Evolutionary conservation across 352 stramenopile species (phyloP), one percentile per base, ranked within the genome.

Genomic region (Phytopythium delawarense): DNA sequence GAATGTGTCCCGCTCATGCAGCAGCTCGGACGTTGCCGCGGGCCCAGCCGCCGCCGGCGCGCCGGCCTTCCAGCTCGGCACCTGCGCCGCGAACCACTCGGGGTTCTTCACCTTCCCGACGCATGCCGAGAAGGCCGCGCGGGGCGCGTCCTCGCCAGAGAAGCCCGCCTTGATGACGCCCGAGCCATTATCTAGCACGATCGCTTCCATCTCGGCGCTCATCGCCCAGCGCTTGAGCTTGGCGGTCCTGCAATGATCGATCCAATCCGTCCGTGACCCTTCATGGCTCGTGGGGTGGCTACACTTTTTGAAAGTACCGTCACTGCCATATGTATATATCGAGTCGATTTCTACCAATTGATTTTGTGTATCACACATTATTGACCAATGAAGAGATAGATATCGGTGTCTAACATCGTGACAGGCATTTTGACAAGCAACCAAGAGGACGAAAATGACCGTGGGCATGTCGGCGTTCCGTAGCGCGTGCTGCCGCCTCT

Each of bases 131-230:
- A 96, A 92, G n/a, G 89, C 75, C 16, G 81, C 67, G 8, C 84
- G 81, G 0, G 90, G 90, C 34, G 74, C 75, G 59, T 97, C 90
- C 72, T 97, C 90, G 28, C 89, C 86, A 0, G 82, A 78, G 69
- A 91, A 96, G 0, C 89, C 89, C 8, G 79, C 84, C 66, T 97
- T 97, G 25, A 92, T 59, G 21, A 74, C 74, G 11, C 84, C 84
- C 21, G 87, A 96, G 45, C 89, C 89, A 49, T 93, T 92, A 75
- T 97, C 89, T 42, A 97, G 62, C 68, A 97, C 87, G 62, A 97
- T 81, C 34, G 84, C 86, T 30, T 91, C 81, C 71, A 84, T 84
- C 15, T 75, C 65, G 16, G 40, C 23, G 34, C 55, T 45, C 55
- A 61, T 61, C 2, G 18, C 28, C 42, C 12, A 16, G 11, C 11